Conservation (phyloP, 2,329 filamentous ascomycete species). For the Fusarium nematophilum region DNA sequence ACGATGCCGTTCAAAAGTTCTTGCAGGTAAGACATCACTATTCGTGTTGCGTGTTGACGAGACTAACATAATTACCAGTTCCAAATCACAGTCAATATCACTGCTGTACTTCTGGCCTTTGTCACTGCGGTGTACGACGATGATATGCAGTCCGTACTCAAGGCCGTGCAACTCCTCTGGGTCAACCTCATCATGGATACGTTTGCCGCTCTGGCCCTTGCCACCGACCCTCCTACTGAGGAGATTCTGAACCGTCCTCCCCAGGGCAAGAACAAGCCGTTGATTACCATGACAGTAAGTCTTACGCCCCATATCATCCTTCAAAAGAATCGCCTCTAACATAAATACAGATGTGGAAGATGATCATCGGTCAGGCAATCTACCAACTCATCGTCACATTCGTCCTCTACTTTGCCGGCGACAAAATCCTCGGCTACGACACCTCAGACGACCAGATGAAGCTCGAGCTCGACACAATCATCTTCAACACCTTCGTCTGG, state of each 20-base stretch:
- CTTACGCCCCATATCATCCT: not conserved
- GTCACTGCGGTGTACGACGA: conserved; percentile 68
- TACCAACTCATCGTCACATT: conserved; percentile 74
- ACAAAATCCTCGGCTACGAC: conserved; percentile 64
- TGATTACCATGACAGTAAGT: conserved; percentile 70
- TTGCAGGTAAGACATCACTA: conserved; percentile 58
- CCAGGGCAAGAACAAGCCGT: conserved; percentile 70
- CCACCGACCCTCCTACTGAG: conserved; percentile 21
- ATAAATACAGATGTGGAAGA: conserved; percentile 80
- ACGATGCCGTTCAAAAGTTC: conserved; percentile 73
- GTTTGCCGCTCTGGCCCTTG: conserved; percentile 72
- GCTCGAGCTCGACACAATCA: conserved; percentile 63
- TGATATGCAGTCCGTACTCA: conserved; percentile 71
- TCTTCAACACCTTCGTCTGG: conserved; percentile 77
- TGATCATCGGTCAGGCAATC: conserved; percentile 85
- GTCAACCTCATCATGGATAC: conserved; percentile 78
- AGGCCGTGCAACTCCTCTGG: conserved; percentile 74
- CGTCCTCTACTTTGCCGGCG: conserved; percentile 64
- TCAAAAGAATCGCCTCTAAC: not conserved
- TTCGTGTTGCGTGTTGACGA: not conserved
- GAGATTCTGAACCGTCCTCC: conserved; percentile 62
- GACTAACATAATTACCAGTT: conserved; percentile 52
- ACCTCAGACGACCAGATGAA: conserved; percentile 50
- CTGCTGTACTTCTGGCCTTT: conserved; percentile 72
- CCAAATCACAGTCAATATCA: conserved; percentile 77